Conservation (phyloP, 73 alveolate species). For the Tetrahymena borealis region DNA sequence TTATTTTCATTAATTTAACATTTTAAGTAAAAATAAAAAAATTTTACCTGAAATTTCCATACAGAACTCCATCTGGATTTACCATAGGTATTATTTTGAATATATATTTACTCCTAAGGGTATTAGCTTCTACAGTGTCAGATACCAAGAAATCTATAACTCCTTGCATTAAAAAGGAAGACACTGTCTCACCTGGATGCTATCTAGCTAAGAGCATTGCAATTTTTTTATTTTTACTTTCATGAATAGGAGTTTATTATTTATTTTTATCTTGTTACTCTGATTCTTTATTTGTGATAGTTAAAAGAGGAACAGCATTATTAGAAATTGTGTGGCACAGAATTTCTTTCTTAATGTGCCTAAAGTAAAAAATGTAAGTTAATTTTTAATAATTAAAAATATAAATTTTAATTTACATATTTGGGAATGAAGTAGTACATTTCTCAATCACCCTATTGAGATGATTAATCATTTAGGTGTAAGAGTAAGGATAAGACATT, state of each 20-base stretch:
- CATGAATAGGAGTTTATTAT: not conserved
- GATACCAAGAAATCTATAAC: not conserved
- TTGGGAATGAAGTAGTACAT: not conserved
- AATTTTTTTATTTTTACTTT: not conserved
- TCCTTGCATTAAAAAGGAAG: conserved; percentile 6
- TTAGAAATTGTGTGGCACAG: not conserved
- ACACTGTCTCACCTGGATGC: conserved; percentile 84
- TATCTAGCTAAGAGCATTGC: conserved; percentile 59
- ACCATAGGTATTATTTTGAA: conserved; percentile 84
- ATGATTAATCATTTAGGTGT: conserved; percentile 9
- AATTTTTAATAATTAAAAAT: not conserved
- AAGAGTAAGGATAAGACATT: conserved; percentile 59
- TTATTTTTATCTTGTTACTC: not conserved
- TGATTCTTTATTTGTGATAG: not conserved
- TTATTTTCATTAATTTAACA: not conserved
- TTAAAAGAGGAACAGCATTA: not conserved
- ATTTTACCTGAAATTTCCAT: conserved; percentile 73
- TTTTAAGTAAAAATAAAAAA: not conserved
- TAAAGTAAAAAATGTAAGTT: not conserved
- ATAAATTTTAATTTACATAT: too few relatives aligned
- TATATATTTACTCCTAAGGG: not conserved
- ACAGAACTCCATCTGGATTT: conserved; percentile 95
- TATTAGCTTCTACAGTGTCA: not conserved
- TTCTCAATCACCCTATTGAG: not conserved
- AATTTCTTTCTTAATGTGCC: not conserved